phyloP scores from a whole-genome alignment of 129 eudicot species.

The Arctium lappa region DNA sequence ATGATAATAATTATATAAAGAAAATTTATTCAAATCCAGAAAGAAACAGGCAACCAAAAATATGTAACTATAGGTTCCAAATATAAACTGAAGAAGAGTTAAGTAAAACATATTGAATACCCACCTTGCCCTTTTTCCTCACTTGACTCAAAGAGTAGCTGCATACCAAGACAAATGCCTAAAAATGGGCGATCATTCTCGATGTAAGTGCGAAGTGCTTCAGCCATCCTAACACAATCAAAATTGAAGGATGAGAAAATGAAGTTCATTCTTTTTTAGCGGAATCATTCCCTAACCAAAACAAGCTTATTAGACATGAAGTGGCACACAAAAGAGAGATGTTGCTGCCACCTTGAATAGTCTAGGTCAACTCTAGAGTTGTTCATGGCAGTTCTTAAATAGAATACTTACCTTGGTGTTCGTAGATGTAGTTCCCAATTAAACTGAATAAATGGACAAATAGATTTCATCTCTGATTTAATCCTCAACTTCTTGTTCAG shows the following conservation, averaged over 20 bases:
- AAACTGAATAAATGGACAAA: background rate
- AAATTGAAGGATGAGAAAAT: background rate
- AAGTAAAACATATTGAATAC: background rate
- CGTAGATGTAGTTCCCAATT: background rate
- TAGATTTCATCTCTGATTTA: background rate
- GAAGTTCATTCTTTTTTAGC: background rate
- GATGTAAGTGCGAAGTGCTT: constrained; percentile 77
- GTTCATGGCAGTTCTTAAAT: background rate
- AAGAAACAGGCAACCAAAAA: background rate
- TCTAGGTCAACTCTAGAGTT: background rate
- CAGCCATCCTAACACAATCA: constrained; percentile 68
- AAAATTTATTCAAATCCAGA: background rate
- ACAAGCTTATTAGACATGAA: background rate
- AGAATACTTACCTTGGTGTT: background rate
- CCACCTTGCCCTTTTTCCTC: constrained; percentile 92
- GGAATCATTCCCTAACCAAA: background rate
- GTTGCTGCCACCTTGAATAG: background rate
- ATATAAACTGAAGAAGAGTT: background rate
- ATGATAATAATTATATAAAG: background rate
- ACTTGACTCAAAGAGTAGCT: constrained; percentile 91
- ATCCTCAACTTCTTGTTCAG: background rate
- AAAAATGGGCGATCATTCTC: constrained; percentile 93
- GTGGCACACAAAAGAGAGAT: background rate
- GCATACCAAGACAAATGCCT: constrained; percentile 97
- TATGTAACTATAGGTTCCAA: background rate